Evolutionary conservation across 2,329 filamentous ascomycete genomes (phyloP).

Genomic region (Thermothelomyces thermophilus): DNA sequence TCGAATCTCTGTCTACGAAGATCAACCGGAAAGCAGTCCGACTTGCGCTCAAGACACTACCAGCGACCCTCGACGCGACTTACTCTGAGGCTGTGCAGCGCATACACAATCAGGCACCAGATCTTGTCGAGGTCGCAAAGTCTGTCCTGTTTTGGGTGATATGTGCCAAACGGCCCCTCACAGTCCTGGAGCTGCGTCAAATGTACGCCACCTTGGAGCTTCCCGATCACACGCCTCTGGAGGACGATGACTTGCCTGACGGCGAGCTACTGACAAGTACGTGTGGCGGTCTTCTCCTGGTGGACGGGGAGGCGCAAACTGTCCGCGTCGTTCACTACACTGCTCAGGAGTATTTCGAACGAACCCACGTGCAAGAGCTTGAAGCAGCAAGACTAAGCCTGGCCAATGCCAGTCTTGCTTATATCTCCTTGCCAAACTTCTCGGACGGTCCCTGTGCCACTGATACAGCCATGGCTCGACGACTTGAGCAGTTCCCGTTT

Average conservation of each 20-base stretch:
- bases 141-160: not conserved
- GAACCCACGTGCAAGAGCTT: not conserved
- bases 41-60: not conserved
- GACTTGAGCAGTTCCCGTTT: not conserved
- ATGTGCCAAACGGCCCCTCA: not conserved
- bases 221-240: not conserved
- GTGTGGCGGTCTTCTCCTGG: not conserved
- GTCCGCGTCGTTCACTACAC: not conserved
- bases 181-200: not conserved
- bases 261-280: not conserved
- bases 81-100: not conserved
- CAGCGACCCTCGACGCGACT: not conserved
- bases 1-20: not conserved
- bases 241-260: slow-evolving; percentile 1
- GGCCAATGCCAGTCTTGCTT: not conserved
- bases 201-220: not conserved
- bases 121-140: not conserved
- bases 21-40: slow-evolving; percentile 1
- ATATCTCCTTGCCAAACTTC: not conserved
- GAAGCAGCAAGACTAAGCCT: not conserved
- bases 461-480: not conserved
- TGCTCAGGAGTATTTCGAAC: not conserved
- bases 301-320: not conserved
- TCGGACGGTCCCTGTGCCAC: not conserved
- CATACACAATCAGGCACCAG: not conserved